Evolutionary conservation across 2,329 filamentous ascomycete genomes (phyloP).

Genomic region (Furcasterigmium furcatum): DNA sequence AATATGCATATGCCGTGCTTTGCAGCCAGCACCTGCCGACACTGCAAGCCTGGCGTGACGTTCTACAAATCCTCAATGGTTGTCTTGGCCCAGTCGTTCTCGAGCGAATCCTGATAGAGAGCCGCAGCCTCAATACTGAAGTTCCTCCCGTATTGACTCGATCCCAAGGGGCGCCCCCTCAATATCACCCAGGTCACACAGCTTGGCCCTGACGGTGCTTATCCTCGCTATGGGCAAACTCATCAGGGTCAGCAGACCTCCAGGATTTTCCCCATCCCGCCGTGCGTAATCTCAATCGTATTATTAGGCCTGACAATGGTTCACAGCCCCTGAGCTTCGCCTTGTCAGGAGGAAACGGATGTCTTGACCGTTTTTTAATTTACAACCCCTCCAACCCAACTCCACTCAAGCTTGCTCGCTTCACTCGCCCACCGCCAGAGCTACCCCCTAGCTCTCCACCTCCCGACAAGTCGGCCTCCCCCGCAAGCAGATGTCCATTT

Average conservation of each 20-base stretch:
- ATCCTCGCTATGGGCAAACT: not conserved
- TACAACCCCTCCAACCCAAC: not conserved
- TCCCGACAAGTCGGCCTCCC: not conserved
- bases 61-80: too few species aligned
- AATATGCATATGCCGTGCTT: not conserved
- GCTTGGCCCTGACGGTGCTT: not conserved
- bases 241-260: not conserved
- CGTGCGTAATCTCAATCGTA: not conserved
- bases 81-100: too few species aligned
- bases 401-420: not conserved
- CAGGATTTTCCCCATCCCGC: not conserved
- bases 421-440: not conserved
- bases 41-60: not conserved
- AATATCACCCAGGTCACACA: too few species aligned
- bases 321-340: not conserved
- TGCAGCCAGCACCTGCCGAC: not conserved
- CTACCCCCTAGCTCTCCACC: not conserved
- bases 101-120: too few species aligned
- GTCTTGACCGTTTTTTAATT: not conserved
- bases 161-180: too few species aligned
- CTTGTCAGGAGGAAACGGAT: not conserved
- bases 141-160: too few species aligned
- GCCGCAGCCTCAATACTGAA: too few species aligned
- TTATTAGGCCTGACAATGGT: not conserved
- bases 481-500: too few species aligned